Evolutionary conservation across 108 stramenopile species (phyloP).

Genomic region (Nitzschia sp.): DNA sequence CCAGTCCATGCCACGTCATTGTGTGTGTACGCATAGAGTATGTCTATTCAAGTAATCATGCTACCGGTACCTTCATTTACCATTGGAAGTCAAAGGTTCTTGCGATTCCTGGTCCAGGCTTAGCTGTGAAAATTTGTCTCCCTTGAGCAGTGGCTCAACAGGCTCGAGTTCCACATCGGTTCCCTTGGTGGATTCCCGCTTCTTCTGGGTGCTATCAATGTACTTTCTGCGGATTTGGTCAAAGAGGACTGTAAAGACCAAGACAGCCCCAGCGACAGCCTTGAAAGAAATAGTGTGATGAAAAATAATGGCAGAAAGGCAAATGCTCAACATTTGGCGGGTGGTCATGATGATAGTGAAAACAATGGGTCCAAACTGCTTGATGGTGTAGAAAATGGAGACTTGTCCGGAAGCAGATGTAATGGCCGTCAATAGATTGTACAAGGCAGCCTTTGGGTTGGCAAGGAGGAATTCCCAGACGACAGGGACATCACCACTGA

Average conservation of each 20-base stretch:
- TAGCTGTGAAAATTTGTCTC: no score
- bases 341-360: constrained; percentile 99
- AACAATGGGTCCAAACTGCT: constrained; percentile 96
- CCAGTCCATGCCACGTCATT: no score
- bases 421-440: constrained; percentile 94
- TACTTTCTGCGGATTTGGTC: constrained; percentile 90
- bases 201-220: neutral
- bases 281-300: constrained; percentile 76
- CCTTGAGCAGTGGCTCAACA: no score
- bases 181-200: no score
- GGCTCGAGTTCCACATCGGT: no score
- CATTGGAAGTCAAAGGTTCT: no score
- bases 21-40: no score
- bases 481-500: constrained; percentile 88
- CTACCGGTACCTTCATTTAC: no score
- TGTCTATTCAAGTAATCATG: no score
- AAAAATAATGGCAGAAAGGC: constrained; percentile 88
- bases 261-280: constrained; percentile 72
- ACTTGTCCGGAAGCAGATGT: constrained; percentile 94
- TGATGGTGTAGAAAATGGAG: constrained; percentile 96
- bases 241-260: constrained; percentile 95
- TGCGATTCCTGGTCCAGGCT: no score
- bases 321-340: constrained; percentile 94
- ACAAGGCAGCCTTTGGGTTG: constrained; percentile 84
- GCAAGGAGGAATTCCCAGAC: constrained; percentile 86